A percentile compares a stretch with the other conserved stretches of the same genome.
Conservation (phyloP, 2,329 filamentous ascomycete species). For the Xylariaceae sp. region DNA sequence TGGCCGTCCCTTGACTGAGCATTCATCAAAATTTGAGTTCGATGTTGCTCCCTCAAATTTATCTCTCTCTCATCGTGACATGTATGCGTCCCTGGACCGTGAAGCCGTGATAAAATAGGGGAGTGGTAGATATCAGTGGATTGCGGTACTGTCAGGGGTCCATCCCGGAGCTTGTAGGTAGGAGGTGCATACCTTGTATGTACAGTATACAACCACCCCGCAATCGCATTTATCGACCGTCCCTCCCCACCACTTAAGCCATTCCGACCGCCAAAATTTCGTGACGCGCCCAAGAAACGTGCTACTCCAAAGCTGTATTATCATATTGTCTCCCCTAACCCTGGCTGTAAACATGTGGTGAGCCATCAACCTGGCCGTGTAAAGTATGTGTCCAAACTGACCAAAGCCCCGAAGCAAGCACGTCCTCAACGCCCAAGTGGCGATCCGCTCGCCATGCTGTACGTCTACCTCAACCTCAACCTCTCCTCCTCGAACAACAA, state of each 20-base stretch:
- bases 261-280: slow-evolving; percentile 9
- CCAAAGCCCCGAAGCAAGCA: slow-evolving; percentile 62
- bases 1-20: too few relatives aligned
- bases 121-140: too few relatives aligned
- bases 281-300: slow-evolving; percentile 8
- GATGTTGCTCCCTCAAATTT: too few relatives aligned
- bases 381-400: background rate
- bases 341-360: slow-evolving; percentile 12
- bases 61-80: too few relatives aligned
- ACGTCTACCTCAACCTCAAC: slow-evolving; percentile 32
- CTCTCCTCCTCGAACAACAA: background rate
- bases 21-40: too few relatives aligned
- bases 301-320: background rate
- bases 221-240: background rate
- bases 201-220: too few relatives aligned
- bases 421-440: slow-evolving; percentile 94
- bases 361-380: background rate
- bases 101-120: too few relatives aligned
- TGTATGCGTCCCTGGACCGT: background rate
- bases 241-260: slow-evolving; percentile 1
- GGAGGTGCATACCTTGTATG: too few relatives aligned
- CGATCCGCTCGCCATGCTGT: slow-evolving; percentile 96
- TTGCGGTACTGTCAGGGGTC: background rate
- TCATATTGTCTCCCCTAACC: background rate
- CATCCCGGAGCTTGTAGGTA: too few relatives aligned